These are phyloP conservation scores for Neurospora hispaniola DNA, from an alignment of 495 filamentous ascomycete species.

Conservation along the genomic window DNA sequence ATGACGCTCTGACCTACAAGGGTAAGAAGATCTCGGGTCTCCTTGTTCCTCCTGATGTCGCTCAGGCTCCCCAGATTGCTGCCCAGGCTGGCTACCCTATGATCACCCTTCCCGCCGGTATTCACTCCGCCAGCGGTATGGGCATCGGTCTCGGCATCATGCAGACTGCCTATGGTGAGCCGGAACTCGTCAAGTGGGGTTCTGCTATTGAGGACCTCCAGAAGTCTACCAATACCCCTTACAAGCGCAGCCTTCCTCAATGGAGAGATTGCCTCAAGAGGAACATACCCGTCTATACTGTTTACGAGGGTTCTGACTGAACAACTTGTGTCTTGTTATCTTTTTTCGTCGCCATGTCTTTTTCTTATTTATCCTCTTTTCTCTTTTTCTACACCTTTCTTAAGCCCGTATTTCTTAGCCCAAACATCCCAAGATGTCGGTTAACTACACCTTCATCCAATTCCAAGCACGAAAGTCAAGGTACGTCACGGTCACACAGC, in stretches of 20 bases:
- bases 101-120: constrained; percentile 54
- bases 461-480: background rate
- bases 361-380: background rate
- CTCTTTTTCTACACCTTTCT: no score
- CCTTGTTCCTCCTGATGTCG: constrained; percentile 57
- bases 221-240: constrained; percentile 2
- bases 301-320: constrained; percentile 13
- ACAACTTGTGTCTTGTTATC: background rate
- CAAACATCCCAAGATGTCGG: no score
- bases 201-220: constrained; percentile 56
- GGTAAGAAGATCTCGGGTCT: constrained; percentile 45
- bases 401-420: no score
- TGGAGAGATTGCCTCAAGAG: constrained; percentile 12
- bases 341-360: background rate
- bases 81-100: constrained; percentile 58
- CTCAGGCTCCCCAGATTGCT: constrained; percentile 44
- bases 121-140: constrained; percentile 47
- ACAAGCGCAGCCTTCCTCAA: constrained; percentile 12
- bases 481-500: background rate
- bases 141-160: constrained; percentile 60
- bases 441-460: background rate
- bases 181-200: constrained; percentile 48
- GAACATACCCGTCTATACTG: constrained; percentile 14
- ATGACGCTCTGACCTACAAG: constrained; percentile 47
- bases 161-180: constrained; percentile 54